Percentiles rank a stretch among this genome's conserved stretches.
phyloP scores from a whole-genome alignment of 1,139 yeast species.

The Candida gigantensis region DNA sequence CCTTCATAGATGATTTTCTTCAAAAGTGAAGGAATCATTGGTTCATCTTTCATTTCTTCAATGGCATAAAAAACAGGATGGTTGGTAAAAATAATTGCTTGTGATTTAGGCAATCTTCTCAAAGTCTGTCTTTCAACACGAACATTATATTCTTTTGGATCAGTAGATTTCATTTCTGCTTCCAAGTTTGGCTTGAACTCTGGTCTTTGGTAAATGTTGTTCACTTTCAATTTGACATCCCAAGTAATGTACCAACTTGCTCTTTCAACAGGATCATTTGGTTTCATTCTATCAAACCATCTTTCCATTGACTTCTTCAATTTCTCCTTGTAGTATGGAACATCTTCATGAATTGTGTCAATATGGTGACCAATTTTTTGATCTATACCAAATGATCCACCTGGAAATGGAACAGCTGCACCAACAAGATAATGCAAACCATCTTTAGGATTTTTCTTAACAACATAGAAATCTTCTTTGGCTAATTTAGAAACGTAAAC shows the following conservation, averaged over 20 bases:
- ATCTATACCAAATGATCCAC: conserved; percentile 67
- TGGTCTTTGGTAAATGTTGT: conserved; percentile 54
- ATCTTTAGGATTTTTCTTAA: conserved; percentile 52
- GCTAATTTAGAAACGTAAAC: conserved; percentile 66
- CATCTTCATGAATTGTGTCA: conserved; percentile 67
- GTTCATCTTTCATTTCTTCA: conserved; percentile 80
- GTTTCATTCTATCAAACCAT: conserved; percentile 65
- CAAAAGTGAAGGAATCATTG: conserved; percentile 65
- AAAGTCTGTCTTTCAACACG: conserved; percentile 61
- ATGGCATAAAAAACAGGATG: conserved; percentile 71
- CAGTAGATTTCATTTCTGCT: conserved; percentile 32
- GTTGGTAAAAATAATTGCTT: conserved; percentile 56
- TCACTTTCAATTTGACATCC: conserved; percentile 62
- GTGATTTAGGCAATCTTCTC: conserved; percentile 48
- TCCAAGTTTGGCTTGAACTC: conserved; percentile 30
- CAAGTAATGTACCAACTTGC: conserved; percentile 77
- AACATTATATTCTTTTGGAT: conserved; percentile 51
- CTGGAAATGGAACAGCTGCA: conserved; percentile 79
- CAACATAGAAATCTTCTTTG: conserved; percentile 72
- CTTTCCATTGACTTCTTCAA: conserved; percentile 72
- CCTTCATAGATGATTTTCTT: conserved; percentile 65
- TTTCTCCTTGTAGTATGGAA: conserved; percentile 70
- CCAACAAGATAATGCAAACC: conserved; percentile 66
- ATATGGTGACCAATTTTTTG: conserved; percentile 60
- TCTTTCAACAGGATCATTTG: conserved; percentile 65